Evolutionary conservation across 2,329 filamentous ascomycete species (phyloP).

Genomic region (Dothiorella sarmentorum): DNA sequence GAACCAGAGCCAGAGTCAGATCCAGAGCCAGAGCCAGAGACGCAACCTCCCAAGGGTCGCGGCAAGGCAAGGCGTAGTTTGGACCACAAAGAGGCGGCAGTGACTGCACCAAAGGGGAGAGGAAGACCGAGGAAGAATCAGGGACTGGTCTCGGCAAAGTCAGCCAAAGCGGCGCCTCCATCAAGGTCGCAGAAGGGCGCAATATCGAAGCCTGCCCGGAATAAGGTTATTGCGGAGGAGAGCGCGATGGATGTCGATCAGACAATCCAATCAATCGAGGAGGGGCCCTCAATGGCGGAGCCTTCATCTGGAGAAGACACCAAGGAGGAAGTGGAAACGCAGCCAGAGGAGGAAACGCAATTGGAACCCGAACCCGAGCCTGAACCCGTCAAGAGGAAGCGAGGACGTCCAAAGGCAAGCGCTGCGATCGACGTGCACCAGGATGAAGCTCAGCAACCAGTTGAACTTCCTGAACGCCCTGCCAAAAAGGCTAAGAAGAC

Average conservation of each 20-base stretch:
- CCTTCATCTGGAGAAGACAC: constrained; percentile 19
- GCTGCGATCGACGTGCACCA: neutral
- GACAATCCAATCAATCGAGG: constrained; percentile 18
- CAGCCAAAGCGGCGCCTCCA: neutral
- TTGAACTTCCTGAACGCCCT: constrained; percentile 2
- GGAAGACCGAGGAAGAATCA: constrained; percentile 12
- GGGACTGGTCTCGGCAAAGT: neutral
- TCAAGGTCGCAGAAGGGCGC: neutral
- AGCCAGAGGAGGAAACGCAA: constrained; percentile 1
- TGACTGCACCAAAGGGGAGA: constrained; percentile 9
- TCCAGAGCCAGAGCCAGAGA: constrained; percentile 20
- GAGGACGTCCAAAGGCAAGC: constrained; percentile 4
- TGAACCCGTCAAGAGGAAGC: constrained; percentile 25
- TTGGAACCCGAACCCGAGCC: constrained; percentile 21
- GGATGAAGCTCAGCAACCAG: neutral
- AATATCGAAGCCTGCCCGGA: neutral
- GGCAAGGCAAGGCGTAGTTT: constrained; percentile 25
- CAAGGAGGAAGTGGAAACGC: constrained; percentile 26
- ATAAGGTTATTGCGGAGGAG: neutral
- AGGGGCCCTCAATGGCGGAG: constrained; percentile 5
- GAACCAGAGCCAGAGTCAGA: constrained; percentile 21
- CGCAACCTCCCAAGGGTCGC: constrained; percentile 15
- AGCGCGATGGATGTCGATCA: neutral
- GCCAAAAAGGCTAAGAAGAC: constrained; percentile 6
- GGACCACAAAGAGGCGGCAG: constrained; percentile 25